These are phyloP conservation scores for Lachancea sp. DNA, from an alignment of 805 yeast genomes.

Conservation along the genomic window DNA sequence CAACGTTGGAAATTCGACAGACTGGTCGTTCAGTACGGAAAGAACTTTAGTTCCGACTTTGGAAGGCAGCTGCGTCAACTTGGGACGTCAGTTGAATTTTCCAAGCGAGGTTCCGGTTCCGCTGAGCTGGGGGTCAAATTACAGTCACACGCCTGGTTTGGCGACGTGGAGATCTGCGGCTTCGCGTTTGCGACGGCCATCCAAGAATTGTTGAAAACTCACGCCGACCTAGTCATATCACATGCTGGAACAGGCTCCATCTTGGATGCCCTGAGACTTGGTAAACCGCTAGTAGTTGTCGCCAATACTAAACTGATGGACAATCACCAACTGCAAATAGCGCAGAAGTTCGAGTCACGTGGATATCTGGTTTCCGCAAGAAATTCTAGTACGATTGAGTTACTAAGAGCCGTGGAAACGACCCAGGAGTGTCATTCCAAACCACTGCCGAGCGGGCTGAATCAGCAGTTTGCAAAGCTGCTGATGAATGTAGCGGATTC, in stretches of 20 bases:
- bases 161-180: conserved; percentile 36
- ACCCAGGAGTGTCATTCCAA: conserved; percentile 1
- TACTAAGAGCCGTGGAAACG: not conserved
- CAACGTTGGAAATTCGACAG: conserved; percentile 33
- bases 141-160: not conserved
- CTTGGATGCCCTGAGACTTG: conserved; percentile 58
- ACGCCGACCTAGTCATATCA: conserved; percentile 60
- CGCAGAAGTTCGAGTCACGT: conserved; percentile 42
- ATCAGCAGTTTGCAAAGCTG: conserved; percentile 14
- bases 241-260: conserved; percentile 95
- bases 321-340: conserved; percentile 79
- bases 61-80: not conserved
- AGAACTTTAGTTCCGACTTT: conserved; percentile 26
- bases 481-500: conserved; percentile 6
- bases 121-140: not conserved
- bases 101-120: no score
- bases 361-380: conserved; percentile 28
- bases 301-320: conserved; percentile 72
- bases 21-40: conserved; percentile 58
- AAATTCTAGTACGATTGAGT: conserved; percentile 6
- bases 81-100: not conserved
- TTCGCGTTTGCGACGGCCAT: conserved; percentile 42
- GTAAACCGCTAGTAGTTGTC: conserved; percentile 59
- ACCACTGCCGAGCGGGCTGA: conserved; percentile 16
- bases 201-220: conserved; percentile 34